These are phyloP conservation scores for Knufia fluminis DNA, from an alignment of 2,329 filamentous ascomycete species.

Conservation along the genomic window DNA sequence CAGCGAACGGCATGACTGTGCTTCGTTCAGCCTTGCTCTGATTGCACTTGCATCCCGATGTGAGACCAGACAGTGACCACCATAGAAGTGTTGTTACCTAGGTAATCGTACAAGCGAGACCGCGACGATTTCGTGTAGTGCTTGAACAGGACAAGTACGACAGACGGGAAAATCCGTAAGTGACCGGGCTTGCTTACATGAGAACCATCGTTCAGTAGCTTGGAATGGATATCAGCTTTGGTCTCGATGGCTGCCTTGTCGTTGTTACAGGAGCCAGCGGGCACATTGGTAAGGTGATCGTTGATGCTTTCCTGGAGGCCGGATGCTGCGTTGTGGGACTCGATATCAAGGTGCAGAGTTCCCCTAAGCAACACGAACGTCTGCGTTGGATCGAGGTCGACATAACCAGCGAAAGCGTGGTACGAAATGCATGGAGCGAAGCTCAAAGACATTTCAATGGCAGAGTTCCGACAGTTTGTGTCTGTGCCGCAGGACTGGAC, in stretches of 20 bases:
- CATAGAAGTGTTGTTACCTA: too few species aligned
- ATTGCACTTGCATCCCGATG: too few species aligned
- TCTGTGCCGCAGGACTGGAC: slow-evolving; percentile 38
- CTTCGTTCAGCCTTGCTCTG: too few species aligned
- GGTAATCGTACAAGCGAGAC: too few species aligned
- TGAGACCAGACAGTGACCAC: too few species aligned
- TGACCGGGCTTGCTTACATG: too few species aligned
- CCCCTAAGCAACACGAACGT: slow-evolving; percentile 10
- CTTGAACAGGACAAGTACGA: too few species aligned
- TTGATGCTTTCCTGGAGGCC: slow-evolving; percentile 34
- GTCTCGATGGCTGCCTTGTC: slow-evolving; percentile 31
- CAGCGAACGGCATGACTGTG: too few species aligned
- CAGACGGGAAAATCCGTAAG: too few species aligned
- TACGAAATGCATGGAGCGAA: slow-evolving; percentile 28
- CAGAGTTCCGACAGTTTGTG: slow-evolving; percentile 30
- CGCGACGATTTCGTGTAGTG: too few species aligned
- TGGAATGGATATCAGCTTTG: slow-evolving; percentile 28
- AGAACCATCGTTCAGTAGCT: too few species aligned
- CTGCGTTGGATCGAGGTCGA: slow-evolving; percentile 26
- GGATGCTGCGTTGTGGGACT: slow-evolving; percentile 34
- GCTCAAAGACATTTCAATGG: slow-evolving; percentile 29
- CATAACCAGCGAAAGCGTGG: slow-evolving; percentile 27
- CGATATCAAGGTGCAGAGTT: slow-evolving; percentile 24
- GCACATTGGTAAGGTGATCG: slow-evolving; percentile 32
- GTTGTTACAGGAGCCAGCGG: slow-evolving; percentile 36